Evolutionary conservation across 1,284 basidiomycete species (phyloP).

Genomic region (Bjerkandera adusta): DNA sequence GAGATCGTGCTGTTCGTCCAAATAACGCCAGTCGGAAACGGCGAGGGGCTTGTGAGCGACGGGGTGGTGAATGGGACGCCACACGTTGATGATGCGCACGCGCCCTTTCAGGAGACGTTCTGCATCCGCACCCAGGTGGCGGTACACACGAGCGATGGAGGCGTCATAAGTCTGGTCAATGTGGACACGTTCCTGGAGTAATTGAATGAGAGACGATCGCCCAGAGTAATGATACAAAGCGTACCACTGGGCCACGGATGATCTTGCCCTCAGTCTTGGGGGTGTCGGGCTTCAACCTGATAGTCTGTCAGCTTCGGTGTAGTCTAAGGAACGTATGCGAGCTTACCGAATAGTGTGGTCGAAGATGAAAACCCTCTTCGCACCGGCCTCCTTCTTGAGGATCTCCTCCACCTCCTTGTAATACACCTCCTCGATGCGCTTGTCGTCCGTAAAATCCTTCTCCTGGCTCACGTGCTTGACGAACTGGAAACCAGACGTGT

Average conservation of each 20-base stretch:
- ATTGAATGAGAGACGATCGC: slow-evolving; percentile 13
- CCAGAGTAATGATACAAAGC: slow-evolving; percentile 4
- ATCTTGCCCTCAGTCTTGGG: slow-evolving; percentile 6
- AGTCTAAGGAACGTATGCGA: background rate
- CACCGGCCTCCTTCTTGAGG: slow-evolving; percentile 40
- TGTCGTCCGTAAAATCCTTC: slow-evolving; percentile 42
- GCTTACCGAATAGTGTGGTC: slow-evolving; percentile 44
- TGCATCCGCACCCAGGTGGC: slow-evolving; percentile 47
- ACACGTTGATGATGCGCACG: slow-evolving; percentile 66
- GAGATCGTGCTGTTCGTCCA: slow-evolving; percentile 43
- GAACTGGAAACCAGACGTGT: slow-evolving; percentile 43
- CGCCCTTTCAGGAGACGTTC: slow-evolving; percentile 38
- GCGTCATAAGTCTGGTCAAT: slow-evolving; percentile 58
- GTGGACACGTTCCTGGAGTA: slow-evolving; percentile 36
- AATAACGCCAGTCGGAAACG: slow-evolving; percentile 53
- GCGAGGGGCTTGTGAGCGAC: slow-evolving; percentile 56
- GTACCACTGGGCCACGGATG: slow-evolving; percentile 34
- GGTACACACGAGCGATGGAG: slow-evolving; percentile 47
- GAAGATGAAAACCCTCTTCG: slow-evolving; percentile 42
- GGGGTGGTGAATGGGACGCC: slow-evolving; percentile 54
- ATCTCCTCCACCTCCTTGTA: slow-evolving; percentile 43
- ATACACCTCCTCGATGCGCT: slow-evolving; percentile 34
- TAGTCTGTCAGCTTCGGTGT: background rate
- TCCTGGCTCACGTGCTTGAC: slow-evolving; percentile 33
- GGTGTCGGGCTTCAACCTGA: slow-evolving; percentile 19